These are phyloP conservation scores for Pseudogymnoascus sp. DNA, from an alignment of 2,329 filamentous ascomycete species.

Conservation along the genomic window DNA sequence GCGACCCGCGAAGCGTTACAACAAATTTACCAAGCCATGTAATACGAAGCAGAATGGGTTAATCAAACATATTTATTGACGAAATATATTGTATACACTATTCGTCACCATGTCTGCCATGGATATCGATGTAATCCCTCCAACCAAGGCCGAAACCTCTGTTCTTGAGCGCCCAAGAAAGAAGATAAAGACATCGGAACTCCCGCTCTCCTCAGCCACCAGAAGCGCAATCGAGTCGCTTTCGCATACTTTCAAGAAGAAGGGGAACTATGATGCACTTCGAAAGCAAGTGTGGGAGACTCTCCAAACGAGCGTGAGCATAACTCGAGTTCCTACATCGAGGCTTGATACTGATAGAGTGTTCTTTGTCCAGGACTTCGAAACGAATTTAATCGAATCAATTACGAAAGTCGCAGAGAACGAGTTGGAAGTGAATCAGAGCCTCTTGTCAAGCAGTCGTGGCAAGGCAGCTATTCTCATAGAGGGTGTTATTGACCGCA, in stretches of 20 bases:
- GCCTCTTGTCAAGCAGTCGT: slow-evolving; percentile 65
- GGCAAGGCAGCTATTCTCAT: slow-evolving; percentile 68
- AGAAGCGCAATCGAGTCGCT: slow-evolving; percentile 66
- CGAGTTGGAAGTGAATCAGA: slow-evolving; percentile 67
- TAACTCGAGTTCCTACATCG: background rate
- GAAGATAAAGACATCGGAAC: slow-evolving; percentile 66
- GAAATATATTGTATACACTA: background rate
- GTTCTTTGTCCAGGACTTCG: slow-evolving; percentile 51
- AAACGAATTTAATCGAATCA: slow-evolving; percentile 57
- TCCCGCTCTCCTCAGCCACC: slow-evolving; percentile 67
- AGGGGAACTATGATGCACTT: slow-evolving; percentile 72
- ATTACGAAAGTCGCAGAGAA: slow-evolving; percentile 63
- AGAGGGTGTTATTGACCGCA: slow-evolving; percentile 70
- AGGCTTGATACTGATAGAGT: background rate
- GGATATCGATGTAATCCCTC: background rate
- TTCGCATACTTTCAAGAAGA: slow-evolving; percentile 78
- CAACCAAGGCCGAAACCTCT: background rate
- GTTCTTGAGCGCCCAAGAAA: slow-evolving; percentile 19
- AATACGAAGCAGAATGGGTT: background rate
- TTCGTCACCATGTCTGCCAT: background rate
- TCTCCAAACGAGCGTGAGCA: slow-evolving; percentile 30
- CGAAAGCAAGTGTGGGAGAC: slow-evolving; percentile 69
- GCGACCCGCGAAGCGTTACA: background rate
- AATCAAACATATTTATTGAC: slow-evolving; percentile 5
- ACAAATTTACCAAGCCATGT: background rate